Evolutionary conservation across 2,329 filamentous ascomycete genomes (phyloP).

Genomic region (Aspergillus amoenus): DNA sequence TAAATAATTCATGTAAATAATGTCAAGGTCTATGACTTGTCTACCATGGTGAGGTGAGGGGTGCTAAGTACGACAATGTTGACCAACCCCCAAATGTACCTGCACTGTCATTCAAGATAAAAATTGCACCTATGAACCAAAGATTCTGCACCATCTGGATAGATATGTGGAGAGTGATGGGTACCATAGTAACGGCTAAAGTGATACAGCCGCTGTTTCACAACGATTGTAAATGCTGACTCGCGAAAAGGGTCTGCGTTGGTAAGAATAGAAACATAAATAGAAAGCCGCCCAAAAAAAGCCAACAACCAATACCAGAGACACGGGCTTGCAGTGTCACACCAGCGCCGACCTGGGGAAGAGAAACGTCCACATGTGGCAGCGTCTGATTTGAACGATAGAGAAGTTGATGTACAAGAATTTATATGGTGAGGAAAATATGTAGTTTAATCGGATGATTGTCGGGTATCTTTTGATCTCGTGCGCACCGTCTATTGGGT

Average conservation of each 20-base stretch:
- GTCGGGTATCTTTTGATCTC: neutral
- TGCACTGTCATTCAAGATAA: neutral
- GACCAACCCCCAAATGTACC: neutral
- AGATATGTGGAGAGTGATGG: neutral
- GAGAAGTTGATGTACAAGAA: neutral
- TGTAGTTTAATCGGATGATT: neutral
- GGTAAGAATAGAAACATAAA: constrained; percentile 10
- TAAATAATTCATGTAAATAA: neutral
- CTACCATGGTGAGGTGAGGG: neutral
- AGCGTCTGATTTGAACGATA: neutral
- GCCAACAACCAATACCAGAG: neutral
- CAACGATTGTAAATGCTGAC: constrained; percentile 7
- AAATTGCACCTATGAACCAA: neutral
- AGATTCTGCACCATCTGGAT: neutral
- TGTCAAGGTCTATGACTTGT: neutral
- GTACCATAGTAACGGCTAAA: neutral
- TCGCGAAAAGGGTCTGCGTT: neutral
- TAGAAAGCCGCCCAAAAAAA: neutral
- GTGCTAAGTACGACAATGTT: neutral
- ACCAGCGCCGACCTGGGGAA: neutral
- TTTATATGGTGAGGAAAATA: neutral
- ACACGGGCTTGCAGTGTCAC: neutral
- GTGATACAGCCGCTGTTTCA: neutral
- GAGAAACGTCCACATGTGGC: constrained; percentile 11
- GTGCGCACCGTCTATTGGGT: neutral